Percentiles rank a stretch among this genome's conserved stretches.
phyloP scores from a whole-genome alignment of 2,329 filamentous ascomycete genomes.

The Hypomyces perniciosus region DNA sequence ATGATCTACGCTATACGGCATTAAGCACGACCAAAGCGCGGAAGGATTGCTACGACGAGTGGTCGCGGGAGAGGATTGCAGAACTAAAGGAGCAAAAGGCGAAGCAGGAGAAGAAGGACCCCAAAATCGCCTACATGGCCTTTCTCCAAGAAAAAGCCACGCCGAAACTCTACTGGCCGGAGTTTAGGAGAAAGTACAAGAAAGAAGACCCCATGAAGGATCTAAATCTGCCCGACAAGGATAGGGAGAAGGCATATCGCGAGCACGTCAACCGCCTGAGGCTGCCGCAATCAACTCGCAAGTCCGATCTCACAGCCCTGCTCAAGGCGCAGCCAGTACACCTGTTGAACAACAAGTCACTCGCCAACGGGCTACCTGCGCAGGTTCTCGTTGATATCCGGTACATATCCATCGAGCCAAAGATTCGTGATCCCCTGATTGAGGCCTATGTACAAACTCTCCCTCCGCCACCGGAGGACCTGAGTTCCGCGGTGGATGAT shows the following conservation, averaged over 20 bases:
- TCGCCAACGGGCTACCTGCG: slow-evolving; percentile 52
- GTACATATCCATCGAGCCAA: slow-evolving; percentile 60
- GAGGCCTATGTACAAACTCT: slow-evolving; percentile 61
- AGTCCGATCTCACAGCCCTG: slow-evolving; percentile 61
- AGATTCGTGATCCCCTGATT: slow-evolving; percentile 57
- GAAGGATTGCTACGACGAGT: slow-evolving; percentile 76
- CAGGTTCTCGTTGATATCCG: slow-evolving; percentile 60
- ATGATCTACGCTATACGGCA: slow-evolving; percentile 82
- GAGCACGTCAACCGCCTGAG: slow-evolving; percentile 66
- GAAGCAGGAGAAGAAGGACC: slow-evolving; percentile 74
- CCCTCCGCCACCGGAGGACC: slow-evolving; percentile 48
- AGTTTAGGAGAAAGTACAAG: slow-evolving; percentile 88
- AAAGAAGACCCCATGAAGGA: slow-evolving; percentile 78
- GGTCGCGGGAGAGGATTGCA: slow-evolving; percentile 73
- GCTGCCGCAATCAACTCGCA: slow-evolving; percentile 58
- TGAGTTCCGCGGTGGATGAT: slow-evolving; percentile 38
- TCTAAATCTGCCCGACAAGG: slow-evolving; percentile 62
- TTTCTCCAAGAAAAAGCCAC: slow-evolving; percentile 79
- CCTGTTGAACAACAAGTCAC: slow-evolving; percentile 54
- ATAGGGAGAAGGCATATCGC: slow-evolving; percentile 72
- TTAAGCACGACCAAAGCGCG: slow-evolving; percentile 75
- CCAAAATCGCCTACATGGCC: slow-evolving; percentile 71
- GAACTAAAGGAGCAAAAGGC: slow-evolving; percentile 65
- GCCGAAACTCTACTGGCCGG: slow-evolving; percentile 92
- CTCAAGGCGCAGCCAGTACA: slow-evolving; percentile 55